A percentile compares a stretch with the other conserved stretches of the same genome.
Evolutionary conservation across 2,329 filamentous ascomycete species (phyloP).

Genomic region (Talaromyces amestolkiae): DNA sequence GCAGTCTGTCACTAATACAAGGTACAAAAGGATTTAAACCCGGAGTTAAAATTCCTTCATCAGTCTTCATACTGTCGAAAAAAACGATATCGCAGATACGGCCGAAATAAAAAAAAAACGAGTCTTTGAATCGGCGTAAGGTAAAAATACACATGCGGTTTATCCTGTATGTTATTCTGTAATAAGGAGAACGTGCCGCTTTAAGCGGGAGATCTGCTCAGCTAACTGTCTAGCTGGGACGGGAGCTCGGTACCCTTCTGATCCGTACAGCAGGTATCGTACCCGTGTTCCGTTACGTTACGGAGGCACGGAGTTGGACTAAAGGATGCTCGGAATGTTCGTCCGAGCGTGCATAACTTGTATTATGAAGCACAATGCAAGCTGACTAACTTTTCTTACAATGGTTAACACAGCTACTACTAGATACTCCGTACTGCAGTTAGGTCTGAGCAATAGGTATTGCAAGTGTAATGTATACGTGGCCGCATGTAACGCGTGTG

Average conservation of each 20-base stretch:
- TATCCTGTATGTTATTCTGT: not conserved
- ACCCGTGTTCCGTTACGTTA: not conserved
- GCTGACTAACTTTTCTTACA: not conserved
- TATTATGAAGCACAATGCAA: not conserved
- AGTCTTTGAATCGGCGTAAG: not conserved
- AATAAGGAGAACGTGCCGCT: slow-evolving; percentile 11
- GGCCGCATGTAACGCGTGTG: not conserved
- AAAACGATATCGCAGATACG: not conserved
- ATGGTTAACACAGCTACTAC: not conserved
- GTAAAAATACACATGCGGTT: not conserved
- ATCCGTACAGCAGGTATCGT: not conserved
- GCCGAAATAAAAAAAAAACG: not conserved
- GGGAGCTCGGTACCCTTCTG: not conserved
- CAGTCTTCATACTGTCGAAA: not conserved
- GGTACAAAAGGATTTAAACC: not conserved
- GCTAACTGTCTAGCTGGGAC: not conserved
- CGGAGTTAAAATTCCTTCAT: not conserved
- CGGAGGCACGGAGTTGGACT: not conserved
- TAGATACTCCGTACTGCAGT: no score
- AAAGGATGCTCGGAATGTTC: slow-evolving; percentile 1
- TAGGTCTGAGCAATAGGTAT: not conserved
- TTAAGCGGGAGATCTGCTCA: slow-evolving; percentile 19
- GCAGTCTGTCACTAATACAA: not conserved
- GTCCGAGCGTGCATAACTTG: slow-evolving; percentile 3
- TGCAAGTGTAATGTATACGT: not conserved